Base-by-base conservation (phyloP, 1,139 yeast species). In the Yamadazyma dushanensis region DNA sequence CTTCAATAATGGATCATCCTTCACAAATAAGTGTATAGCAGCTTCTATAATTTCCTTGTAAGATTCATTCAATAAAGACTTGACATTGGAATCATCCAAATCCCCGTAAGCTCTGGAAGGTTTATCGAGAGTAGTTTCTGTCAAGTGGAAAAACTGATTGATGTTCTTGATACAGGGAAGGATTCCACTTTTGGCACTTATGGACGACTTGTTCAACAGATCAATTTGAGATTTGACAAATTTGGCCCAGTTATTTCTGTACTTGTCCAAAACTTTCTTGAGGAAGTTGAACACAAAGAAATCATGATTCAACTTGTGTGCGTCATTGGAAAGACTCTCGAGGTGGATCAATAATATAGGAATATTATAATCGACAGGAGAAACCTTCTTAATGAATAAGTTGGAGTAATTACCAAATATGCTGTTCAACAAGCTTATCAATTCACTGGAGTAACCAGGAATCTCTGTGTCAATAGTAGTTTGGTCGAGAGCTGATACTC, bases 221-320 rank as follows among this genome's bases (percentile, higher is more conserved):
- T 75, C 75, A 15, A 77, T 57, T 53, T 83, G 89, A 11, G 60
- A 61, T 19, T 71, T 74, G 20, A 84, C 60, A 44, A 76, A 79
- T 43, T 73, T 76, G 23, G 62, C 60, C 95, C 96, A 87, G 16
- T 66, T 63, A 27, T 59, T 61, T 32, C 62, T 64, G 34, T 79
- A 65, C 49, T 76, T 76, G 25, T 80, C 81, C 16, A 66, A 63
- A 3, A 80, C 49, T 45, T 76, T 76, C 29, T 66, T 69, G 45
- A 83, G 63, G 41, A 74, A 66, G 32, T 73, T 70, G 42, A 75
- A 66, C 23, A 53, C 60, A 21, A 83, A 59, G 48, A 75, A 87
- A 44, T 86, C 96, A 53, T 83, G 90, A 54, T 80, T 77, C 2
- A 83, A 67, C 3, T 75, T 62, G 16, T 70, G 71, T 22, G 73